A percentile compares a stretch with the other conserved stretches of the same genome.
phyloP scores from a whole-genome alignment of 306 rosid genomes.

The cucumber (Cucumis sativus) region DNA sequence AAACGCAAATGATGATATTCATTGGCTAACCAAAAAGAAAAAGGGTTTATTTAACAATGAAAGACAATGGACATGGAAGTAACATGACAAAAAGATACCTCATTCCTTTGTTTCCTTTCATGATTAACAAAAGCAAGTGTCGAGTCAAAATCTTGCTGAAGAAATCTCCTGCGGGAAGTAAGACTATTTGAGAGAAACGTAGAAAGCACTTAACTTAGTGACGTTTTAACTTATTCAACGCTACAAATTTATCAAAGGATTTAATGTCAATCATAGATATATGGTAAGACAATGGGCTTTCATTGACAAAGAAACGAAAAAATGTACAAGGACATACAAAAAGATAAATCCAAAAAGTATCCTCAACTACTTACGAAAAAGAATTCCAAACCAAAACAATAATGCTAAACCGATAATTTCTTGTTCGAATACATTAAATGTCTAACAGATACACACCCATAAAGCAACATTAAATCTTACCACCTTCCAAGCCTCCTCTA shows the following conservation, averaged over 20 bases:
- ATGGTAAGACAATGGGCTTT: background rate
- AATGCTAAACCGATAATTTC: too few relatives aligned
- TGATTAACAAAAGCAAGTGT: constrained; percentile 78
- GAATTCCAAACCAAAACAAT: too few relatives aligned
- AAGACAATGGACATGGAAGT: background rate
- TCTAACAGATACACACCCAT: too few relatives aligned
- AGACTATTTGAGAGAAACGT: background rate
- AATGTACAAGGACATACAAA: background rate
- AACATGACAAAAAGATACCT: constrained; percentile 32
- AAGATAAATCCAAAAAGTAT: background rate
- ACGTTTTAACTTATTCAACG: background rate
- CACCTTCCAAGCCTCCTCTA: background rate
- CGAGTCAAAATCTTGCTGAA: constrained; percentile 93
- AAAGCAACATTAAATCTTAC: background rate
- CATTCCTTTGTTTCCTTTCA: constrained; percentile 87
- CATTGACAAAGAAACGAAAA: background rate
- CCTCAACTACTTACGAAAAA: too few relatives aligned
- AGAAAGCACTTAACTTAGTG: background rate
- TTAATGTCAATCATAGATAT: background rate
- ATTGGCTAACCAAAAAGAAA: background rate
- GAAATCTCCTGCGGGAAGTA: constrained; percentile 66
- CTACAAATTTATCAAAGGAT: background rate
- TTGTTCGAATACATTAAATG: too few relatives aligned
- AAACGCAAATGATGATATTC: background rate
- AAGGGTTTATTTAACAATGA: background rate